Evolutionary conservation across 495 filamentous ascomycete species (phyloP), one percentile per base, ranked within the genome.

Genomic region (Trichoderma orchidacearum): DNA sequence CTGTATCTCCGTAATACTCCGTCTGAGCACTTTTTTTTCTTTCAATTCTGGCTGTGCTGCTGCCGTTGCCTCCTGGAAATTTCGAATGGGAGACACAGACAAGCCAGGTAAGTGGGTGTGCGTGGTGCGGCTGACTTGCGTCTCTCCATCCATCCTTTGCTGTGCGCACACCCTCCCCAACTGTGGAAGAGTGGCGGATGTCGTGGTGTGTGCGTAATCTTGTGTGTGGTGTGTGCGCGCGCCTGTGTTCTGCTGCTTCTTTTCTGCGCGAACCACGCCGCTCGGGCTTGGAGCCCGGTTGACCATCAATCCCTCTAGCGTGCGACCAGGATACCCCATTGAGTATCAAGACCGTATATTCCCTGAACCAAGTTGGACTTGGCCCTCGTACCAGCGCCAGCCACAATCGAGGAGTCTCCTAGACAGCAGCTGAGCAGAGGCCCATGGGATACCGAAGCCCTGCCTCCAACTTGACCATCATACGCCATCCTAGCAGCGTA

Each of bases 301-400:
- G 27, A 23, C 41, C 41, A 48, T 48, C 41, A 48, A 27, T 48
- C 41, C 41, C 2, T 48, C 21, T 48, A 48, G 41, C 41, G 41
- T 11, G 5, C 18, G 11, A 27, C 41, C 41, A 48, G 41, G 41
- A 48, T 48, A 25, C 41, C 41, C 41, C 41, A 48, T 48, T 48
- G 41, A 48, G 41, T 48, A 48, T 48, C 41, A 48, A 48, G 41
- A 48, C 41, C 41, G 36, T 18, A 45, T 45, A n/a, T 45, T 45
- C 36, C 36, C 36, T 45, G 36, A 11, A 3, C 36, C n/a, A 4
- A 45, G 36, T 18, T 45, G 36, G 36, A 8, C 36, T 45, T 45
- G 36, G 36, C 36, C 41, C 41, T 48, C 41, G 41, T 48, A 48
- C 41, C 21, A 9, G 27, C 41, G 41, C 41, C 41, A 48, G 41